Conservation (phyloP, 2,329 filamentous ascomycete genomes). For the Cladophialophora psammophila region DNA sequence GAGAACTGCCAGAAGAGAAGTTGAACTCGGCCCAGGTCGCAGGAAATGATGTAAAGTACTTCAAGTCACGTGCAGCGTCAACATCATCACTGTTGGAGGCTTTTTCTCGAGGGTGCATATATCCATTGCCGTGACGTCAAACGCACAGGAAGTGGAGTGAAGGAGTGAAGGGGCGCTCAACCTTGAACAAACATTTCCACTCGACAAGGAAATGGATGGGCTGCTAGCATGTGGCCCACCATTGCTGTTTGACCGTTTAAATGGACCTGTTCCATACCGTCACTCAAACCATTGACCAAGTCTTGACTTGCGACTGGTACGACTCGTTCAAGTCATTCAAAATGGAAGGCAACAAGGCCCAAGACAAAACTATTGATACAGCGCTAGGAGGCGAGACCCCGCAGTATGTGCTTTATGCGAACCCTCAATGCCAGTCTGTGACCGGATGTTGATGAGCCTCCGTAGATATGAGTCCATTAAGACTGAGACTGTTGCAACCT, state of each 20-base stretch:
- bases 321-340: conserved; percentile 34
- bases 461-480: conserved; percentile 65
- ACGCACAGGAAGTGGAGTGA: not conserved
- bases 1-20: too few relatives aligned
- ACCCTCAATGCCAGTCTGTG: conserved; percentile 1
- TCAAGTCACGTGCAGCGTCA: not conserved
- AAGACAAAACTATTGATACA: conserved; percentile 62
- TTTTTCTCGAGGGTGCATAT: not conserved
- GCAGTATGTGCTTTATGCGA: conserved; percentile 53
- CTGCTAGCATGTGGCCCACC: not conserved
- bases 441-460: not conserved
- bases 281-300: conserved; percentile 37
- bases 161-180: conserved; percentile 4
- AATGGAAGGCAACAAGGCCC: conserved; percentile 21
- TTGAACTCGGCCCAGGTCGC: not conserved
- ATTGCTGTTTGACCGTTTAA: conserved; percentile 17
- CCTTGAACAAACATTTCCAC: not conserved
- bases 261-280: conserved; percentile 40
- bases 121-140: not conserved
- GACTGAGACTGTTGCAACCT: conserved; percentile 57
- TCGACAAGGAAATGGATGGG: conserved; percentile 18
- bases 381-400: conserved; percentile 66
- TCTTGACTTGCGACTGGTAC: conserved; percentile 40
- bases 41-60: not conserved
- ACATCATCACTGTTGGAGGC: not conserved